Evolutionary conservation across 1,284 basidiomycete species (phyloP).

Genomic region (Puccinia horiana): DNA sequence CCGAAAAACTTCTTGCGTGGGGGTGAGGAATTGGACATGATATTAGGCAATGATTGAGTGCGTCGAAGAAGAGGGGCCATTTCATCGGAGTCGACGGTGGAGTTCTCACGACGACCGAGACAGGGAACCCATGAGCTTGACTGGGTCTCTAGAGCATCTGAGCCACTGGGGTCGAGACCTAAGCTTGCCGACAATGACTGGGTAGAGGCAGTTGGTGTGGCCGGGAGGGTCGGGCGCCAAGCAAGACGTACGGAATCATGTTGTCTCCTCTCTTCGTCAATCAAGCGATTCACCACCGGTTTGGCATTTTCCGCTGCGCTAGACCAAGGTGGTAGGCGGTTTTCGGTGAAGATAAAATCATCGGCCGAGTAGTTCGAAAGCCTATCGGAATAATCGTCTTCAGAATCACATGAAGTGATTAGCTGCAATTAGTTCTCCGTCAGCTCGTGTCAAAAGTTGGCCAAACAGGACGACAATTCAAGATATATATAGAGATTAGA

Average conservation of each 20-base stretch:
- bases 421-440: background rate
- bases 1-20: background rate
- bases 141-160: background rate
- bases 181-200: background rate
- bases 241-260: slow-evolving; percentile 14
- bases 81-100: background rate
- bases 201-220: background rate
- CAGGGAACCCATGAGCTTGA: slow-evolving; percentile 10
- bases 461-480: background rate
- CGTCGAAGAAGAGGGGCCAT: background rate
- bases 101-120: background rate
- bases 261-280: slow-evolving; percentile 12
- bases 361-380: background rate
- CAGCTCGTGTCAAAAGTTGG: background rate
- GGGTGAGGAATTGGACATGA: background rate
- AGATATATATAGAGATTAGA: background rate
- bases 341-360: background rate
- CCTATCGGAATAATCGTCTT: slow-evolving; percentile 21
- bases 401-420: slow-evolving; percentile 16
- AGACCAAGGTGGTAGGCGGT: slow-evolving; percentile 1
- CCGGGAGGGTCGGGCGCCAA: slow-evolving; percentile 11
- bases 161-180: background rate
- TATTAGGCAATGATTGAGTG: slow-evolving; percentile 2
- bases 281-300: slow-evolving; percentile 2
- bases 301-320: slow-evolving; percentile 18